A percentile compares a stretch with the other conserved stretches of the same genome.
Conservation (phyloP, 495 filamentous ascomycete genomes). For the Ascobolus immersus region DNA sequence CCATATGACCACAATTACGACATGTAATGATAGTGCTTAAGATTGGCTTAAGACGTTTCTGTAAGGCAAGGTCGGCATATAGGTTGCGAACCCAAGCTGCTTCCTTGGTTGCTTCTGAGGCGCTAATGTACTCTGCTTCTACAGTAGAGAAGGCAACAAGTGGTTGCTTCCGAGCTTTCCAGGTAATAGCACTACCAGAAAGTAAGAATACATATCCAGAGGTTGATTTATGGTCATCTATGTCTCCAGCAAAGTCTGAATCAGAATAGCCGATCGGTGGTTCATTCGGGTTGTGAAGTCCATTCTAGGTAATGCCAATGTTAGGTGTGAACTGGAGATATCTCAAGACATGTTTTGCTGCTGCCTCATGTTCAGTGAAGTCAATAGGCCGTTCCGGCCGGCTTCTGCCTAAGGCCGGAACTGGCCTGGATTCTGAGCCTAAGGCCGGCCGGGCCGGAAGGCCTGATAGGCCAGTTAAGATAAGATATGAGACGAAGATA, state of each 20-base stretch:
- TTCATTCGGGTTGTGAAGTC: background rate
- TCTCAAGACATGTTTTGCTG: slow-evolving; percentile 6
- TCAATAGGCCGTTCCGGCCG: too few species aligned
- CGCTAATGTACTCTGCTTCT: slow-evolving; percentile 6
- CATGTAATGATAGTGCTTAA: too few species aligned
- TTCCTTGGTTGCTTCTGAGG: slow-evolving; percentile 2
- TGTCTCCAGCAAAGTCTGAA: slow-evolving; percentile 5
- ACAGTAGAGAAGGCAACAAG: slow-evolving; percentile 2
- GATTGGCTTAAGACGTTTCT: too few species aligned
- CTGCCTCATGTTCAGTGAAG: slow-evolving; percentile 1
- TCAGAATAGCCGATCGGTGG: slow-evolving; percentile 1
- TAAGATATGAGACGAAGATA: too few species aligned
- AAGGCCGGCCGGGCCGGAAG: too few species aligned
- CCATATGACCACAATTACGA: too few species aligned
- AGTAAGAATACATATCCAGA: slow-evolving; percentile 8
- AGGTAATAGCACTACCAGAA: slow-evolving; percentile 3
- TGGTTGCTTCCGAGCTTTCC: slow-evolving; percentile 8
- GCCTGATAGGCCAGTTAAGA: too few species aligned
- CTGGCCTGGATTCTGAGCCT: too few species aligned
- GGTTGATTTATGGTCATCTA: slow-evolving; percentile 4
- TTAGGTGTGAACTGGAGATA: slow-evolving; percentile 5
- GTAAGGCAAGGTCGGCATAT: too few species aligned
- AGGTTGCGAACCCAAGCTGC: too few species aligned
- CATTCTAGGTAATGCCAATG: background rate
- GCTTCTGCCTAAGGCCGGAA: too few species aligned